Conservation (phyloP, 2,329 filamentous ascomycete species). For the Ophiocordyceps sinensis region DNA sequence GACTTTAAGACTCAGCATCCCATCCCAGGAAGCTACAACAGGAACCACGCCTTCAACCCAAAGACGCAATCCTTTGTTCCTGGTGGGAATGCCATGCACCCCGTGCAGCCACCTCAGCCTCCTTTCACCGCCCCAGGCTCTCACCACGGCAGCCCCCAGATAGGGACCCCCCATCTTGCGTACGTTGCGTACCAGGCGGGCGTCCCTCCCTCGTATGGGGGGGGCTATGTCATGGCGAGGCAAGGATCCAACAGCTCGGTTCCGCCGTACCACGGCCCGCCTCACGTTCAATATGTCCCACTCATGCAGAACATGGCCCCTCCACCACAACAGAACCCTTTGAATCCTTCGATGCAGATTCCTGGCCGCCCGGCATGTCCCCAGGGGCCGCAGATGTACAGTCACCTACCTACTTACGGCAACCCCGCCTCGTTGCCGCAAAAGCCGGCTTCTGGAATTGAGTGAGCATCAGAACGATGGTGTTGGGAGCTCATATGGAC, state of each 20-base stretch:
- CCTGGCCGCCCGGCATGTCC: slow-evolving; percentile 30
- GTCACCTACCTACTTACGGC: slow-evolving; percentile 40
- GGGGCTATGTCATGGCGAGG: slow-evolving; percentile 39
- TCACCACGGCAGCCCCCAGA: slow-evolving; percentile 38
- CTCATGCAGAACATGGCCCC: slow-evolving; percentile 22
- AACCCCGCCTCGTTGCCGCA: slow-evolving; percentile 46
- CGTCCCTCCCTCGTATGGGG: slow-evolving; percentile 30
- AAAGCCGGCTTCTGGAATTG: slow-evolving; percentile 38
- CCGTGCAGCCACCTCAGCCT: slow-evolving; percentile 31
- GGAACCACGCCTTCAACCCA: slow-evolving; percentile 74
- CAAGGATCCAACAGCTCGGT: slow-evolving; percentile 41
- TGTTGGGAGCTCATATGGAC: slow-evolving; percentile 11
- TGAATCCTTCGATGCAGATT: slow-evolving; percentile 25
- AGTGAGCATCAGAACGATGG: slow-evolving; percentile 15
- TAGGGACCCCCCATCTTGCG: slow-evolving; percentile 34
- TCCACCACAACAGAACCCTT: slow-evolving; percentile 27
- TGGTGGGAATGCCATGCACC: slow-evolving; percentile 31
- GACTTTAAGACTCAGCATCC: slow-evolving; percentile 67
- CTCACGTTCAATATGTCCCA: slow-evolving; percentile 23
- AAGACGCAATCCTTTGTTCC: slow-evolving; percentile 90
- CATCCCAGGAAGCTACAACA: slow-evolving; percentile 69
- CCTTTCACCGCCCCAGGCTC: slow-evolving; percentile 32
- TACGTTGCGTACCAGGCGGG: slow-evolving; percentile 34
- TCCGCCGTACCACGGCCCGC: slow-evolving; percentile 31
- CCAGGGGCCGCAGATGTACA: slow-evolving; percentile 32